These are phyloP conservation scores for Pyrus hybrid DNA, from an alignment of 331 rosid genomes.

Conservation along the genomic window DNA sequence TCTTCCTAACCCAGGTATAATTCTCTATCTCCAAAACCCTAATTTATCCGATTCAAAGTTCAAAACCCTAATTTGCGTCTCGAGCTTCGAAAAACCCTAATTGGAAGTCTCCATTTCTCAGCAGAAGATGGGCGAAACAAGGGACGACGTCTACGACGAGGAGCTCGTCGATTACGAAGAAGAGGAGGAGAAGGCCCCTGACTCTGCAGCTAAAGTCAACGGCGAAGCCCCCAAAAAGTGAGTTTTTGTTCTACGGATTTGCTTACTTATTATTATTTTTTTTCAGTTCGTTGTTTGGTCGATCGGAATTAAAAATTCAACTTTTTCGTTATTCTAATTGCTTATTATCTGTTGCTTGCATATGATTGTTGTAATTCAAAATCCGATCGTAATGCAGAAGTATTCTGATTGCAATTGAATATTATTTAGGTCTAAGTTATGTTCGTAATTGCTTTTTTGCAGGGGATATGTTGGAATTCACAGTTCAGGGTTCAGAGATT, in stretches of 20 bases:
- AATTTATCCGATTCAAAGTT: neutral
- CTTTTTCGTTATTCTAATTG: neutral
- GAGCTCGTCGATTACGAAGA: slow-evolving; percentile 98
- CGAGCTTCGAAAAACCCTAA: neutral
- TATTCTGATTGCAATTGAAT: neutral
- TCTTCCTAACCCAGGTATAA: slow-evolving; percentile 33
- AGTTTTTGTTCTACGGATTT: neutral
- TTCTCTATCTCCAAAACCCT: slow-evolving; percentile 30
- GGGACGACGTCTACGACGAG: slow-evolving; percentile 89
- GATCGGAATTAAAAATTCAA: neutral
- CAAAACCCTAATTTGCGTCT: slow-evolving; percentile 16
- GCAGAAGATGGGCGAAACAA: slow-evolving; percentile 84
- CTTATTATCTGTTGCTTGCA: neutral
- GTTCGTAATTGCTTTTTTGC: neutral
- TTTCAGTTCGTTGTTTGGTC: neutral
- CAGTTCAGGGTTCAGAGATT: slow-evolving; percentile 99
- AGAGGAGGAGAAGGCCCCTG: slow-evolving; percentile 91
- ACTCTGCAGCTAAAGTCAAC: slow-evolving; percentile 80
- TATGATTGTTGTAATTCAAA: neutral
- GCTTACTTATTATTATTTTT: neutral
- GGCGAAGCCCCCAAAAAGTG: slow-evolving; percentile 97
- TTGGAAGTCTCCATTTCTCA: neutral
- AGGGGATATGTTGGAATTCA: slow-evolving; percentile 99
- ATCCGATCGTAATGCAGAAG: neutral
- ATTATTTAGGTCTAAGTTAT: neutral